These are phyloP conservation scores for Trichoderma sp. DNA, from an alignment of 2,329 filamentous ascomycete species.

Conservation along the genomic window DNA sequence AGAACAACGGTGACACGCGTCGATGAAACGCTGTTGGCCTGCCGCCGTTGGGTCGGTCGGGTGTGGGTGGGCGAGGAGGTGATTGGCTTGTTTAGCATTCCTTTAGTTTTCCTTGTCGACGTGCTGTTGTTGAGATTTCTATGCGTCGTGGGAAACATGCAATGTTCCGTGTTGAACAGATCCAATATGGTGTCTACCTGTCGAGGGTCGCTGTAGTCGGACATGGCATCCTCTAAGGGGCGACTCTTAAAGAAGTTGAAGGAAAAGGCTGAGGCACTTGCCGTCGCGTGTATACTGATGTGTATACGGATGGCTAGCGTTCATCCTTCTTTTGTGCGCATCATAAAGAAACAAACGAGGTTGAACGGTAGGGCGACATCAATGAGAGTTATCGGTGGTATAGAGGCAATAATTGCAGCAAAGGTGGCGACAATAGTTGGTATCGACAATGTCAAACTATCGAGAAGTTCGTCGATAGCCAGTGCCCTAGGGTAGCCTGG, in stretches of 20 bases:
- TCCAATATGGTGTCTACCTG: neutral
- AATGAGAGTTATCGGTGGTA: neutral
- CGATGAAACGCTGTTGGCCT: neutral
- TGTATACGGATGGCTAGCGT: neutral
- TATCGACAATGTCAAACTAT: neutral
- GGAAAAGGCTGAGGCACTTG: rapidly evolving
- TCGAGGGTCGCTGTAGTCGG: neutral
- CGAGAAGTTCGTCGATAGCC: neutral
- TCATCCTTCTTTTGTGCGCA: neutral
- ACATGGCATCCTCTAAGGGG: neutral
- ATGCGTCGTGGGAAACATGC: neutral
- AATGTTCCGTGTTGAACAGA: neutral
- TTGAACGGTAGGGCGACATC: neutral
- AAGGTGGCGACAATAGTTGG: neutral
- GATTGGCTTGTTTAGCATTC: neutral
- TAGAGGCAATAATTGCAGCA: rapidly evolving
- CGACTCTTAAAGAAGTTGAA: neutral
- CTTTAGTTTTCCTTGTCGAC: neutral
- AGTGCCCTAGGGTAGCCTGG: neutral
- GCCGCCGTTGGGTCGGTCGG: neutral
- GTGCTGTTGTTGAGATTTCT: neutral
- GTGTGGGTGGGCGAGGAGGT: neutral
- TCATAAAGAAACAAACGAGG: neutral
- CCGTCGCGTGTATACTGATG: neutral
- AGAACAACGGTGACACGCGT: neutral